Percentiles rank a stretch among this genome's conserved stretches.
phyloP scores from a whole-genome alignment of 2,329 filamentous ascomycete genomes.

The Akanthomyces uredinophilus region DNA sequence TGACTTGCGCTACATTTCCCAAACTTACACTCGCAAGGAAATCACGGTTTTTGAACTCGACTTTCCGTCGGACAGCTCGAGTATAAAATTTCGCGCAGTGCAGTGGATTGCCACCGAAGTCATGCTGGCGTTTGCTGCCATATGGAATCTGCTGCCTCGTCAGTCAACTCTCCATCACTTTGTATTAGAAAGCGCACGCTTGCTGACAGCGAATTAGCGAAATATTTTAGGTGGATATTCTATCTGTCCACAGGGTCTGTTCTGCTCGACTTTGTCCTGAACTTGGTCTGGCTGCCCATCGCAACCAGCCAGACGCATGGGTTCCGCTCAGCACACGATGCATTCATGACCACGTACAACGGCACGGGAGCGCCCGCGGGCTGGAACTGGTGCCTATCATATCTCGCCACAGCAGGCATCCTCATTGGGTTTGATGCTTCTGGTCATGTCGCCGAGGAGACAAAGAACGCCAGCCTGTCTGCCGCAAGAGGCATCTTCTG shows the following conservation, averaged over 20 bases:
- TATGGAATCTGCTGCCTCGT: slow-evolving; percentile 48
- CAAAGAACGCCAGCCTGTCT: slow-evolving; percentile 50
- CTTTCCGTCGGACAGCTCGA: slow-evolving; percentile 47
- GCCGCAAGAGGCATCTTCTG: slow-evolving; percentile 56
- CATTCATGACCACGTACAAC: slow-evolving; percentile 58
- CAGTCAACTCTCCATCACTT: slow-evolving; percentile 24
- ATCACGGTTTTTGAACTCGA: slow-evolving; percentile 51
- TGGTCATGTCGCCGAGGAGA: slow-evolving; percentile 57
- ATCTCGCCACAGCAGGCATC: slow-evolving; percentile 55
- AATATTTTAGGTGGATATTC: slow-evolving; percentile 45
- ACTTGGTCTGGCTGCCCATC: slow-evolving; percentile 57
- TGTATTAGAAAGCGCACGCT: background rate
- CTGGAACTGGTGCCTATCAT: slow-evolving; percentile 61
- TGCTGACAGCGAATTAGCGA: slow-evolving; percentile 25
- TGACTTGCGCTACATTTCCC: background rate
- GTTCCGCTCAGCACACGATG: slow-evolving; percentile 53
- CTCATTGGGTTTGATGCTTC: slow-evolving; percentile 58
- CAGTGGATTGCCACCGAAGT: slow-evolving; percentile 56
- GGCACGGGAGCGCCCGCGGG: slow-evolving; percentile 48
- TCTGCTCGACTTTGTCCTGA: slow-evolving; percentile 53
- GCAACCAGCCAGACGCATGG: slow-evolving; percentile 50
- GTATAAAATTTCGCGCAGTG: slow-evolving; percentile 53
- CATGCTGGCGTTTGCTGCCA: slow-evolving; percentile 43
- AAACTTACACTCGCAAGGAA: slow-evolving; percentile 35
- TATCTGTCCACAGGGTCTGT: slow-evolving; percentile 45